Percentiles rank a stretch among this genome's conserved stretches.
Evolutionary conservation across 2,329 filamentous ascomycete genomes (phyloP).

Genomic region (Epichloe baconii): DNA sequence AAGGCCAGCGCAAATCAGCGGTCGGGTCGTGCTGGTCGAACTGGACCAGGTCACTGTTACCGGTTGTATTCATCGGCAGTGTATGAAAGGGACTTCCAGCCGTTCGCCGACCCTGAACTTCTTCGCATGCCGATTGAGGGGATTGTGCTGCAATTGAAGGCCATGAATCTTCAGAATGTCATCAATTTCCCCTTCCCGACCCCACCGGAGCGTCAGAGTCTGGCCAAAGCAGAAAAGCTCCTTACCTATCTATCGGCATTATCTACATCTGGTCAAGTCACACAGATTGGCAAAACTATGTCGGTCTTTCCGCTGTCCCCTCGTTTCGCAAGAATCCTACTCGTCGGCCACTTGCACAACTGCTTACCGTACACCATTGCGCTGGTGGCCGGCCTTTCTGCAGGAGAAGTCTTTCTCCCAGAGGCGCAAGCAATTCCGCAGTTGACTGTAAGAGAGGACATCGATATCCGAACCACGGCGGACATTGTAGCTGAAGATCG

Average conservation of each 20-base stretch:
- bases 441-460: conserved; percentile 31
- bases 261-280: conserved; percentile 58
- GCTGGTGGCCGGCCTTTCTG: conserved; percentile 76
- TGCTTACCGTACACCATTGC: conserved; percentile 80
- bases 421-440: conserved; percentile 62
- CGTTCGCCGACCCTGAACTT: conserved; percentile 81
- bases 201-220: conserved; percentile 61
- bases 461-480: conserved; percentile 45
- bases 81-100: conserved; percentile 76
- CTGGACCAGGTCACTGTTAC: conserved; percentile 92
- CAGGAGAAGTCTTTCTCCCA: conserved; percentile 75
- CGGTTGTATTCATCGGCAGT: conserved; percentile 88
- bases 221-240: conserved; percentile 75
- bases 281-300: conserved; percentile 66
- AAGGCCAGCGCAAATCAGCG: conserved; percentile 91
- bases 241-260: conserved; percentile 78
- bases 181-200: conserved; percentile 92
- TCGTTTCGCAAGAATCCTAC: conserved; percentile 80
- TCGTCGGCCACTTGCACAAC: conserved; percentile 70
- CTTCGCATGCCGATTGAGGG: conserved; percentile 84
- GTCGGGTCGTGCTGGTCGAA: conserved; percentile 86
- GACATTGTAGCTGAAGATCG: conserved; percentile 61
- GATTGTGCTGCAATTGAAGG: conserved; percentile 84
- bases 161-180: conserved; percentile 82
- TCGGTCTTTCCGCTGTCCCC: conserved; percentile 84